Evolutionary conservation across 2,329 filamentous ascomycete species (phyloP).

Genomic region (Penicillium sp.): DNA sequence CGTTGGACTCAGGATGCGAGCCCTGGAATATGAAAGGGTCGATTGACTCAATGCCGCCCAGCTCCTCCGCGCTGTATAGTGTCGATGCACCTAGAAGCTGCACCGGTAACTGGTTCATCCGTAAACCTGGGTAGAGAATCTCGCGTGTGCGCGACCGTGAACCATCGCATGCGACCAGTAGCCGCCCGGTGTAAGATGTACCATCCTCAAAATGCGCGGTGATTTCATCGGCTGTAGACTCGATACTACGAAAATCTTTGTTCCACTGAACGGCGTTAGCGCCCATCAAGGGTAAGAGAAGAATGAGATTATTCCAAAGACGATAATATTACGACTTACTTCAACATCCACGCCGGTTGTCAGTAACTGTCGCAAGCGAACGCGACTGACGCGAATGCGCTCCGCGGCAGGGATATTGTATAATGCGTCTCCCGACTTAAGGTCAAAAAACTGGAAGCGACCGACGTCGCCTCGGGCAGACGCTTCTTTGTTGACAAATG

Average conservation of each 20-base stretch:
- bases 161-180: constrained; percentile 56
- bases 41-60: constrained; percentile 46
- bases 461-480: constrained; percentile 50
- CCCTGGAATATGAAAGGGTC: constrained; percentile 60
- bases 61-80: constrained; percentile 43
- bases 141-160: constrained; percentile 47
- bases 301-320: background rate
- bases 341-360: constrained; percentile 50
- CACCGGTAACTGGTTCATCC: constrained; percentile 49
- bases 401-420: constrained; percentile 48
- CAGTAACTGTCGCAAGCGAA: constrained; percentile 49
- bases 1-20: constrained; percentile 51
- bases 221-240: constrained; percentile 38
- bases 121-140: constrained; percentile 26
- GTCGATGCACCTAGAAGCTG: constrained; percentile 51
- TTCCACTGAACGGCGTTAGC: constrained; percentile 34
- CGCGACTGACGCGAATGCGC: constrained; percentile 51
- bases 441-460: constrained; percentile 57
- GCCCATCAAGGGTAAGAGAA: background rate
- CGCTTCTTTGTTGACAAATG: constrained; percentile 56
- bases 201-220: constrained; percentile 52
- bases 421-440: constrained; percentile 51
- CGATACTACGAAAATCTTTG: constrained; percentile 38
- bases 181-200: constrained; percentile 41
- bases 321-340: constrained; percentile 29